phyloP scores from a whole-genome alignment of 1,284 basidiomycete species.

The Fomitopsis schrenkii region DNA sequence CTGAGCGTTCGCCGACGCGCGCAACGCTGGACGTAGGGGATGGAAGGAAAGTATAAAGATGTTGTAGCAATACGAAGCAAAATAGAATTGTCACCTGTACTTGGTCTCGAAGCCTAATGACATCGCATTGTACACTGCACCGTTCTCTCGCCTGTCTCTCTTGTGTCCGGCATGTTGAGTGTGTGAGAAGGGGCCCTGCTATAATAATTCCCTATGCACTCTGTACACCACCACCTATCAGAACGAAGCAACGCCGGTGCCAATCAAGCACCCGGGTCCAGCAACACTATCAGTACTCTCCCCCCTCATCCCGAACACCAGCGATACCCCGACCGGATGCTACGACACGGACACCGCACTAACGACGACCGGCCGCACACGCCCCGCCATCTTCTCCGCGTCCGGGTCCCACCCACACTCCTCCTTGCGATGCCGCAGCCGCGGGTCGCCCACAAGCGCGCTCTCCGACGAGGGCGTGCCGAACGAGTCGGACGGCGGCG shows the following conservation, averaged over 20 bases:
- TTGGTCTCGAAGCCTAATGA: not conserved
- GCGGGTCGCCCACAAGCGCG: slow-evolving; percentile 10
- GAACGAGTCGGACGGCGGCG: not conserved
- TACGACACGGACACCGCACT: slow-evolving; percentile 5
- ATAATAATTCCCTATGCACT: too few relatives aligned
- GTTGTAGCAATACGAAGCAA: not conserved
- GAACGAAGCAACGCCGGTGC: too few relatives aligned
- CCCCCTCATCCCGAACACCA: not conserved
- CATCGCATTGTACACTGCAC: not conserved
- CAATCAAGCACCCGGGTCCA: not conserved
- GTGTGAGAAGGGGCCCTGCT: too few relatives aligned
- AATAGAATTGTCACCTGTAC: slow-evolving; percentile 1
- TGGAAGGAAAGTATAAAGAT: not conserved
- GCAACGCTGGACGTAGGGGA: not conserved
- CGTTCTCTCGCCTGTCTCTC: not conserved
- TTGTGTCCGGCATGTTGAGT: not conserved
- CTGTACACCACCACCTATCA: too few relatives aligned
- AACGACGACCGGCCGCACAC: slow-evolving; percentile 2
- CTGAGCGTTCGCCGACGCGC: not conserved
- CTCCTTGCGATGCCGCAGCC: slow-evolving; percentile 16
- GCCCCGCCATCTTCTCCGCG: not conserved
- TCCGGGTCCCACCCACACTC: slow-evolving; percentile 15
- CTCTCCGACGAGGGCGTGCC: not conserved
- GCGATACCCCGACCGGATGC: not conserved
- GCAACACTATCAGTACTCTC: not conserved